A percentile compares a stretch with the other conserved stretches of the same genome.
phyloP scores from a whole-genome alignment of 116 monocot species.

The Iris pallida region DNA sequence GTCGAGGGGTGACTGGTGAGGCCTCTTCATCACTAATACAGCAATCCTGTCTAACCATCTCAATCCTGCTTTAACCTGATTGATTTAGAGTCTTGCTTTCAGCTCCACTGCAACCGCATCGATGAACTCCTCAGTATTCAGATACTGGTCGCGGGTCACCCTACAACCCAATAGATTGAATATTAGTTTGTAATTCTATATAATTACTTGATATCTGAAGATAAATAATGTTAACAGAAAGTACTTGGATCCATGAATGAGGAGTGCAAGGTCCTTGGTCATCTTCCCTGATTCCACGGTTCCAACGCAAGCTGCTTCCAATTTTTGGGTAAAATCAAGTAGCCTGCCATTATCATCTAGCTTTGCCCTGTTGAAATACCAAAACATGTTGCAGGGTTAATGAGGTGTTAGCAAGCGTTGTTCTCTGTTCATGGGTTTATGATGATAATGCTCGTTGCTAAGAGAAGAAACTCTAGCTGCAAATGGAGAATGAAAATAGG shows the following conservation, averaged over 20 bases:
- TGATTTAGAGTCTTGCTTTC: conserved; percentile 17
- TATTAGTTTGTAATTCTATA: background rate
- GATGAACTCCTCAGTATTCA: conserved; percentile 51
- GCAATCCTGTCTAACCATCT: too few species aligned
- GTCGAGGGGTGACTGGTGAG: too few species aligned
- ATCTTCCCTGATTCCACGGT: conserved; percentile 52
- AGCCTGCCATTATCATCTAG: conserved; percentile 43
- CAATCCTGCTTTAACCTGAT: background rate
- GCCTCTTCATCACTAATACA: too few species aligned
- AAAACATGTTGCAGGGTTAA: background rate
- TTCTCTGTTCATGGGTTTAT: background rate
- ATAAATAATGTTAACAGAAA: too few species aligned
- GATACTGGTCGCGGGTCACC: conserved; percentile 24
- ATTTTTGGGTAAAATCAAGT: conserved; percentile 36
- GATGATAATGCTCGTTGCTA: background rate
- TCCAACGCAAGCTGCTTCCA: conserved; percentile 43
- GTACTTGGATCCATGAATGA: conserved; percentile 36
- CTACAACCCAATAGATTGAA: conserved; percentile 6
- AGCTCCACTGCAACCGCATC: conserved; percentile 38
- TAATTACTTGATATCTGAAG: background rate
- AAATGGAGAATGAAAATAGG: background rate
- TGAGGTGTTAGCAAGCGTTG: background rate
- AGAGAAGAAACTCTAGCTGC: background rate
- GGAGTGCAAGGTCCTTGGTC: conserved; percentile 58
- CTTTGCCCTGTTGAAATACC: conserved; percentile 32